Percentiles rank a stretch among this genome's conserved stretches.
These are phyloP conservation scores for Dactylellina leptospora DNA, from an alignment of 2,329 filamentous ascomycete species.

Conservation along the genomic window DNA sequence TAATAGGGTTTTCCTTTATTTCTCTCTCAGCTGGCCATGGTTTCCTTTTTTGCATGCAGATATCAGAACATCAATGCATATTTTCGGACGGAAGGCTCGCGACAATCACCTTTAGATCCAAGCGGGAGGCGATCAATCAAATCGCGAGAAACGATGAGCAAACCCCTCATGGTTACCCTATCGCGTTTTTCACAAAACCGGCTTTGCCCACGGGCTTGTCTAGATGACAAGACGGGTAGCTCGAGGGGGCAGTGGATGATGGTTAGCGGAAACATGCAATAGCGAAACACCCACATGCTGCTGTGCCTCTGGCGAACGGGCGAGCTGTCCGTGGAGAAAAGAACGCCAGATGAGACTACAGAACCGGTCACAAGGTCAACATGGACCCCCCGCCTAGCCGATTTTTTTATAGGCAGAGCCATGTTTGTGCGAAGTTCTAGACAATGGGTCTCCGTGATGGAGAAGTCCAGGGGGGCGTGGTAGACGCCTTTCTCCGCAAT, in stretches of 20 bases:
- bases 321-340: slow-evolving; percentile 24
- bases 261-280: slow-evolving; percentile 39
- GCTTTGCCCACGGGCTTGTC: slow-evolving; percentile 7
- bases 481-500: slow-evolving; percentile 50
- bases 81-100: slow-evolving; percentile 27
- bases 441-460: slow-evolving; percentile 17
- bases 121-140: too few relatives aligned
- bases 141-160: too few relatives aligned
- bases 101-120: too few relatives aligned
- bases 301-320: slow-evolving; percentile 23
- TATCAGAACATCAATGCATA: slow-evolving; percentile 45
- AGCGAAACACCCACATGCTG: slow-evolving; percentile 33
- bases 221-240: background rate
- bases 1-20: background rate
- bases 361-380: slow-evolving; percentile 50
- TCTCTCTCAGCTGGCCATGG: background rate
- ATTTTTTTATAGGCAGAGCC: slow-evolving; percentile 11
- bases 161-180: too few relatives aligned
- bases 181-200: slow-evolving; percentile 2
- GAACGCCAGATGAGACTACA: background rate
- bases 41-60: slow-evolving; percentile 31
- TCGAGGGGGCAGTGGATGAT: slow-evolving; percentile 23
- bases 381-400: slow-evolving; percentile 30
- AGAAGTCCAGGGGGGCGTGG: slow-evolving; percentile 28
- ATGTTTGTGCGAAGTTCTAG: slow-evolving; percentile 41